These are phyloP conservation scores for Aspergillus incahuasiensis DNA, from an alignment of 495 filamentous ascomycete species.

Conservation along the genomic window DNA sequence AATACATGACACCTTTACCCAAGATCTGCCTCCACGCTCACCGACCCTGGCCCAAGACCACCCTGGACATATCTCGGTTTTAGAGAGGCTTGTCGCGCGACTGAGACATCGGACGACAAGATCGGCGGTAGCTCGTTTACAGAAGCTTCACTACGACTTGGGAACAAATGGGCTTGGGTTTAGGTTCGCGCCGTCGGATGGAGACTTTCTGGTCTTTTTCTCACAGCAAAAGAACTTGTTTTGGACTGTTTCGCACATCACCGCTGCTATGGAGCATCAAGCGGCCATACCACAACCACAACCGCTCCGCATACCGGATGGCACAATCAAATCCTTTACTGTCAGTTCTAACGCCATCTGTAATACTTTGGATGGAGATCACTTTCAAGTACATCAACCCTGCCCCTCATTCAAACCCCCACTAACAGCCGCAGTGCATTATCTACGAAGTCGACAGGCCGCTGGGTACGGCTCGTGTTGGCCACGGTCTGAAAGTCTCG, in stretches of 20 bases:
- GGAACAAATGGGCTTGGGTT: background rate
- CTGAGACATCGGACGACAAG: background rate
- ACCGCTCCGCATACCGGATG: background rate
- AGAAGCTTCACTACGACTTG: background rate
- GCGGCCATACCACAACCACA: background rate
- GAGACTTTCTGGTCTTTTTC: conserved; percentile 11
- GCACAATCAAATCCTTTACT: conserved; percentile 10
- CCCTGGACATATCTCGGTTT: background rate
- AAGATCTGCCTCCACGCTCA: background rate
- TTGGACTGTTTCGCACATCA: conserved; percentile 4
- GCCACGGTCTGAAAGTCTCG: background rate
- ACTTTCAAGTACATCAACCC: conserved; percentile 9
- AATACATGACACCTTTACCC: background rate
- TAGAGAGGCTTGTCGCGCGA: background rate
- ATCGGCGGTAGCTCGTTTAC: background rate
- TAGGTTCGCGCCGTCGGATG: conserved; percentile 9
- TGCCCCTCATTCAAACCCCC: background rate
- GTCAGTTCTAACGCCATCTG: conserved; percentile 15
- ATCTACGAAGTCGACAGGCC: conserved; percentile 6
- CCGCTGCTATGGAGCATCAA: background rate
- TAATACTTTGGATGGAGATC: background rate
- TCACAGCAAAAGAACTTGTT: conserved; percentile 5
- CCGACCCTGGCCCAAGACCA: background rate
- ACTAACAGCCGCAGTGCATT: conserved; percentile 13
- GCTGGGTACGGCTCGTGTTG: background rate